phyloP scores from a whole-genome alignment of 148 eudicot genomes.

The Chenopodium quinoa region DNA sequence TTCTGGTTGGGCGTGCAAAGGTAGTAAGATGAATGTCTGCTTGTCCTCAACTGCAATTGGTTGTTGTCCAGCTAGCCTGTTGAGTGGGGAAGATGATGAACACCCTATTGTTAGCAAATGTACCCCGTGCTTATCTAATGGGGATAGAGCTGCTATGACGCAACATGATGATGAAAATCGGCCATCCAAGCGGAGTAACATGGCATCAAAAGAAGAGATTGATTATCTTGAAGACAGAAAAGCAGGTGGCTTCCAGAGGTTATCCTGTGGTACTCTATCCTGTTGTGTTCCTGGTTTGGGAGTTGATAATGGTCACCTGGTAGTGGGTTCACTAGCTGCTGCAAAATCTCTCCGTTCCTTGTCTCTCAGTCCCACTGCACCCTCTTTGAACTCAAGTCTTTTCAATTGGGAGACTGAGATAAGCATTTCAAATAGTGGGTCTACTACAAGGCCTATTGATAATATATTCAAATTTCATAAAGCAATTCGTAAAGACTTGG shows the following conservation, averaged over 20 bases:
- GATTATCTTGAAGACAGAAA: conserved; percentile 30
- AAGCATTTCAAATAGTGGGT: conserved; percentile 47
- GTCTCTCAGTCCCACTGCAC: conserved; percentile 76
- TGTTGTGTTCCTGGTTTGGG: conserved; percentile 94
- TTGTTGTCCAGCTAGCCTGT: conserved; percentile 58
- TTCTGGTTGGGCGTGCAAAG: conserved; percentile 98
- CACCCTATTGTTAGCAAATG: conserved; percentile 37
- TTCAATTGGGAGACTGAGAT: conserved; percentile 87
- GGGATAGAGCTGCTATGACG: conserved; percentile 24
- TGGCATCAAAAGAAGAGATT: conserved; percentile 28
- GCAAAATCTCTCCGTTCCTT: conserved; percentile 87
- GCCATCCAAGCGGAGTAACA: conserved; percentile 45
- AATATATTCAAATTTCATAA: conserved; percentile 89
- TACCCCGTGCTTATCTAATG: conserved; percentile 30
- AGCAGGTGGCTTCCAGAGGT: conserved; percentile 34
- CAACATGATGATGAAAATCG: conserved; percentile 31
- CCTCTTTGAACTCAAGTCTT: conserved; percentile 87
- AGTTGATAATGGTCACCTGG: conserved; percentile 58
- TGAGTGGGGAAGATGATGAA: conserved; percentile 35
- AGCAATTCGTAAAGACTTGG: conserved; percentile 95
- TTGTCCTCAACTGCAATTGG: conserved; percentile 63
- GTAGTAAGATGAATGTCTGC: conserved; percentile 57
- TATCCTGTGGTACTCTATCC: conserved; percentile 54
- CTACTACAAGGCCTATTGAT: conserved; percentile 76
- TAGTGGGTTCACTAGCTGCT: conserved; percentile 49